A percentile compares a stretch with the other conserved stretches of the same genome.
Evolutionary conservation across 169 alveolate species (phyloP).

Genomic region (Sarcocystis neurona): DNA sequence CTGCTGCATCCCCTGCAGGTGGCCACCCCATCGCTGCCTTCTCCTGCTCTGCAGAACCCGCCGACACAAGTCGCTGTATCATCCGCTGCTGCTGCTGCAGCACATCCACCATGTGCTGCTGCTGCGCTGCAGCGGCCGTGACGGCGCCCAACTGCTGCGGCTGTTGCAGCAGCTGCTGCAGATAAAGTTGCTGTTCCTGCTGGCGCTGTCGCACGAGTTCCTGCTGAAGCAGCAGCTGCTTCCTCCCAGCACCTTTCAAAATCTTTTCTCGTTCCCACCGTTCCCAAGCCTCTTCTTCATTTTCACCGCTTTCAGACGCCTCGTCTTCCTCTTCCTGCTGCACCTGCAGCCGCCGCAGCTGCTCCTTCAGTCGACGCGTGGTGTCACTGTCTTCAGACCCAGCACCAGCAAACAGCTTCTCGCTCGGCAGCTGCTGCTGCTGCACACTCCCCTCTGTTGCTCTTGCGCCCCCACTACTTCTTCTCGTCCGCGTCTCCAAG

Average conservation of each 20-base stretch:
- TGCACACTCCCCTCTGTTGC: background rate
- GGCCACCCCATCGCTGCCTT: background rate
- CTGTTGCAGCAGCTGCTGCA: background rate
- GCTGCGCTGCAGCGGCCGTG: background rate
- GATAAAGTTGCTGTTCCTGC: slow-evolving; percentile 2
- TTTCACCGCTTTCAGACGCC: background rate
- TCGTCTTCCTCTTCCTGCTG: background rate
- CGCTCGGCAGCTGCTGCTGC: no score
- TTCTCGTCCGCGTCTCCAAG: no score
- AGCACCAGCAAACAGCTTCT: no score
- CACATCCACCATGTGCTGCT: background rate
- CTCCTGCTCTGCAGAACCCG: background rate
- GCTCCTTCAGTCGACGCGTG: slow-evolving; percentile 5
- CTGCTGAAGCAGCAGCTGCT: background rate
- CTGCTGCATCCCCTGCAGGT: background rate
- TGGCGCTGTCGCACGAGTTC: background rate
- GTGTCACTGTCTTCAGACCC: background rate
- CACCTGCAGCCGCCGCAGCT: slow-evolving; percentile 1
- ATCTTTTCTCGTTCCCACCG: slow-evolving; percentile 1
- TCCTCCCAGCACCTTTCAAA: slow-evolving; percentile 1
- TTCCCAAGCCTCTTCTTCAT: slow-evolving; percentile 23
- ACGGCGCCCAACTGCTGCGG: background rate
- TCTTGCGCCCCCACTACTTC: background rate
- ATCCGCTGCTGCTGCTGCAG: slow-evolving; percentile 7
- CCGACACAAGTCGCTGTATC: no score